phyloP scores from a whole-genome alignment of 2,329 filamentous ascomycete species.

The Alternaria sp. region DNA sequence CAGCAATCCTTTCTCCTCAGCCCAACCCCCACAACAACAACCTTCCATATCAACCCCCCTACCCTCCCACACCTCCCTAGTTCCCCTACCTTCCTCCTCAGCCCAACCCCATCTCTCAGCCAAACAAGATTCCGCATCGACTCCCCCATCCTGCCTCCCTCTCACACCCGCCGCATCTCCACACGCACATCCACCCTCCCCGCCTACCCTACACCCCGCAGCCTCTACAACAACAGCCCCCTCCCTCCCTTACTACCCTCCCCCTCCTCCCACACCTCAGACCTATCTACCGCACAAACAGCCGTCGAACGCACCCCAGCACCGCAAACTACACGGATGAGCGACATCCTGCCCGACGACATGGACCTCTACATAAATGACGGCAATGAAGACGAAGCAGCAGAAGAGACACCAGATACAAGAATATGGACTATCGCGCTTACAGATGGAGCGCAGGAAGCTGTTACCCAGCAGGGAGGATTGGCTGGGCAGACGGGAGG shows the following conservation, averaged over 20 bases:
- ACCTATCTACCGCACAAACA: neutral
- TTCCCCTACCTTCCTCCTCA: slow-evolving; percentile 9
- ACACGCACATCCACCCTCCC: neutral
- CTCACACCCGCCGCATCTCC: neutral
- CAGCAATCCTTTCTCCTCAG: slow-evolving; percentile 16
- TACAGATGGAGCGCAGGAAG: neutral
- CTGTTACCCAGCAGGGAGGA: neutral
- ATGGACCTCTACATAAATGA: neutral
- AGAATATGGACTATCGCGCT: neutral
- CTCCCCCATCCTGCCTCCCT: slow-evolving; percentile 6
- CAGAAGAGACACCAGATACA: neutral
- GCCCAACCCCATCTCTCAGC: neutral
- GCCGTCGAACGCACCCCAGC: neutral
- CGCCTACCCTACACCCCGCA: neutral
- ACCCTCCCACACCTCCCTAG: neutral
- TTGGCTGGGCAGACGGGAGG: too few species aligned
- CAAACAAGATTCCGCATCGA: slow-evolving; percentile 1
- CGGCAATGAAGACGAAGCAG: neutral
- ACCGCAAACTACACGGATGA: neutral
- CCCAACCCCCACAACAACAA: slow-evolving; percentile 5
- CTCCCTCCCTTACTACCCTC: neutral
- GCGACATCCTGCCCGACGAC: slow-evolving; percentile 14
- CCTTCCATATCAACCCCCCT: neutral
- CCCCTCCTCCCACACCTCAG: neutral
- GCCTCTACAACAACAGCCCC: neutral